Percentiles rank a stretch among this genome's conserved stretches.
Evolutionary conservation across 2,329 filamentous ascomycete species (phyloP).

Genomic region (Ascosphaera aggregata): DNA sequence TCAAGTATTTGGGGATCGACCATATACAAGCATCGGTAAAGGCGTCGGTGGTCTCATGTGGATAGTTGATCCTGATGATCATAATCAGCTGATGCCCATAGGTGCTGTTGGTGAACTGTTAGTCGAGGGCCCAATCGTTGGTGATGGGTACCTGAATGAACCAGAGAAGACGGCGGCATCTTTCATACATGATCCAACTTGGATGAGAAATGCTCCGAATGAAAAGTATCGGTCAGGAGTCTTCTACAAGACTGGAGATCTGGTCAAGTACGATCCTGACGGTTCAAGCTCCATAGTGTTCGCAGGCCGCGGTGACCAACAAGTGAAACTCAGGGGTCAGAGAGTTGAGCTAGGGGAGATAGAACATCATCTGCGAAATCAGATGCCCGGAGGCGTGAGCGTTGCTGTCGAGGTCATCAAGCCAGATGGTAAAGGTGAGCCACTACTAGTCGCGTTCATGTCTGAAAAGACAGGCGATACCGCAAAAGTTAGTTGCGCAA

Average conservation of each 20-base stretch:
- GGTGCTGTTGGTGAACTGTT: slow-evolving; percentile 35
- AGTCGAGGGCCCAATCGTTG: slow-evolving; percentile 32
- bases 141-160: slow-evolving; percentile 12
- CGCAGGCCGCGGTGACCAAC: slow-evolving; percentile 13
- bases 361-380: slow-evolving; percentile 9
- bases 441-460: slow-evolving; percentile 25
- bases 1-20: slow-evolving; percentile 12
- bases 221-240: slow-evolving; percentile 2
- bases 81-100: slow-evolving; percentile 23
- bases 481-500: slow-evolving; percentile 11
- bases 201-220: slow-evolving; percentile 2
- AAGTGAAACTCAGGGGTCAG: slow-evolving; percentile 16
- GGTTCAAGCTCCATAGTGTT: slow-evolving; percentile 12
- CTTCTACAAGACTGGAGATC: slow-evolving; percentile 16
- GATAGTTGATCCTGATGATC: slow-evolving; percentile 16
- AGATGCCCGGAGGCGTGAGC: slow-evolving; percentile 19
- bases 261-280: slow-evolving; percentile 12
- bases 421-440: slow-evolving; percentile 18
- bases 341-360: slow-evolving; percentile 15
- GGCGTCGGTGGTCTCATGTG: slow-evolving; percentile 16
- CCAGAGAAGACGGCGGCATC: slow-evolving; percentile 25
- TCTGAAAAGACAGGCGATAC: slow-evolving; percentile 13
- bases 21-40: slow-evolving; percentile 17
- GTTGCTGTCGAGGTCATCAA: slow-evolving; percentile 28
- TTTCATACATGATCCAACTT: slow-evolving; percentile 27